Percentiles rank a stretch among this genome's conserved stretches.
Conservation (phyloP, 176 grass and related monocot genomes). For the Phoenix dactylifera region DNA sequence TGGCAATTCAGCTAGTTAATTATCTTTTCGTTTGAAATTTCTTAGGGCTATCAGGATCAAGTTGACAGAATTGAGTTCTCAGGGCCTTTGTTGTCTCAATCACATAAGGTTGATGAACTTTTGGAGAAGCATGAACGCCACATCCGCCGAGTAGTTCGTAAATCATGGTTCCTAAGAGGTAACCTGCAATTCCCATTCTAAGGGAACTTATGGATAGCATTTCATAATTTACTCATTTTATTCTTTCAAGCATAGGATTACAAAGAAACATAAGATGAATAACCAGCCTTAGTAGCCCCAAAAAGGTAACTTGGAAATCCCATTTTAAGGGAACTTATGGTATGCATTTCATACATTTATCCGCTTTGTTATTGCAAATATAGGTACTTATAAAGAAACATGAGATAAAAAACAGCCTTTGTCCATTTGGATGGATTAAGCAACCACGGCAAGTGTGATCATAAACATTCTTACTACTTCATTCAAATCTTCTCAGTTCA, state of each 20-base stretch:
- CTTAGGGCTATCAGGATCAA: slow-evolving; percentile 33
- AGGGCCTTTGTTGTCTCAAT: slow-evolving; percentile 62
- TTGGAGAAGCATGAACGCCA: slow-evolving; percentile 78
- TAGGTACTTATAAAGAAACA: no score
- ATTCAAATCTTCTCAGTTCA: no score
- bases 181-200: slow-evolving; percentile 13
- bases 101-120: slow-evolving; percentile 90
- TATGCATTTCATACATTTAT: no score
- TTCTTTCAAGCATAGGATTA: background rate
- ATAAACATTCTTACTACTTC: no score
- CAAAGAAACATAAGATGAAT: background rate
- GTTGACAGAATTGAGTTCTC: slow-evolving; percentile 82
- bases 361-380: no score
- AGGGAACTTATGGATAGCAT: background rate
- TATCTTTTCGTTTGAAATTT: slow-evolving; percentile 14
- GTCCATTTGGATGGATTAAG: no score
- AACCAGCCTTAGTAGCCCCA: no score
- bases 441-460: no score
- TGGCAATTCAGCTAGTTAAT: slow-evolving; percentile 1
- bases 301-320: no score
- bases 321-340: no score
- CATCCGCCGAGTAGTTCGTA: slow-evolving; percentile 68
- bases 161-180: slow-evolving; percentile 84
- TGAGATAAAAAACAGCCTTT: no score
- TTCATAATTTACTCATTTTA: background rate